Evolutionary conservation across 2,329 filamentous ascomycete genomes (phyloP), one percentile per base, ranked within the genome.

Genomic region (Fusarium ambrosium): DNA sequence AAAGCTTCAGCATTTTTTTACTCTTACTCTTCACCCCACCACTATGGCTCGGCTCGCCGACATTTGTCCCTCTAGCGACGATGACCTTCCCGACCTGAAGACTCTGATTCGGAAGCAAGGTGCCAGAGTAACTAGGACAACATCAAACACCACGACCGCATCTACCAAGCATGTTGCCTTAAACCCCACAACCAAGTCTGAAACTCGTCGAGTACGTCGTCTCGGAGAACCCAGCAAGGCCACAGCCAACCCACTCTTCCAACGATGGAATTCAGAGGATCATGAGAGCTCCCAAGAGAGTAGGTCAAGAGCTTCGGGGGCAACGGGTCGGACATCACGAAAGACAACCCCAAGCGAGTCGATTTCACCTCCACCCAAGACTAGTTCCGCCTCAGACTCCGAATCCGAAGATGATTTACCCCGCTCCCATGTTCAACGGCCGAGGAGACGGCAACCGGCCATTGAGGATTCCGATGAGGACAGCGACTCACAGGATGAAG

Each of bases 41-140:
- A 67, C 29, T 24, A 82, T 82, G 81, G 76, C 80, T 61, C 78
- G 78, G 27, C 72, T 81, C 13, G 74, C 77, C 34, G 78, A 82
- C 8, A 78, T 74, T 56, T 79, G 67, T 59, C 73, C 77, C 51
- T 81, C 82, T 20, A 82, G 81, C 62, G 84, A 86, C 22, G 85
- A 87, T 48, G 86, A 86, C 37, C 82, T 86, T 29, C 84, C 85
- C 2, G 83, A 84, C 37, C 67, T 85, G 27, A 80, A 82, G 43
- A 79, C 80, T 3, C 68, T 86, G 10, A 53, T 80, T 24, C 72
- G 68, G 10, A 75, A 65, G 32, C 53, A 74, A 29, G 71, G 32
- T 43, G 51, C 58, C 37, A 72, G 66, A 69, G 63, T 67, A 74
- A 73, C 73, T n/a, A 73, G 64, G n/a, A 56, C 53, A 37, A 37